Evolutionary conservation across 805 yeast genomes (phyloP).

Genomic region (Geotrichum ghanense): DNA sequence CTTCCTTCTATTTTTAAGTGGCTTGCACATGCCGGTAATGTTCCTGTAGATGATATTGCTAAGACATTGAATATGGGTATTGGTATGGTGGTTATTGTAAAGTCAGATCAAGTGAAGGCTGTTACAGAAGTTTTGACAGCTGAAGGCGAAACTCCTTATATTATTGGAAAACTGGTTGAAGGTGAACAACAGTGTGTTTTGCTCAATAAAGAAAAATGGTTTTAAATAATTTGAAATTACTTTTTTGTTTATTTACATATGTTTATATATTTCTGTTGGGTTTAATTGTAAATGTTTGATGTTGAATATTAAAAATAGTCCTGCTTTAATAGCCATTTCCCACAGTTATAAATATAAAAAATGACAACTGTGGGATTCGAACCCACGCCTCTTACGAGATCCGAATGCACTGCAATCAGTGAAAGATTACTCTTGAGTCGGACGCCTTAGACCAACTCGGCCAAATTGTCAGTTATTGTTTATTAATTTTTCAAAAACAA

Average conservation of each 20-base stretch:
- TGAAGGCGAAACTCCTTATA: conserved; percentile 66
- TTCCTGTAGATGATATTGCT: conserved; percentile 71
- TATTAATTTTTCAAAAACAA: too few relatives aligned
- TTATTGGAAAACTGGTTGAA: conserved; percentile 46
- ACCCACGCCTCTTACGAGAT: conserved; percentile 2
- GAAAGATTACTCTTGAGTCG: conserved; percentile 2
- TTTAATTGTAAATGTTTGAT: too few relatives aligned
- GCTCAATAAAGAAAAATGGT: conserved; percentile 24
- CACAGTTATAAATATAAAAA: too few relatives aligned
- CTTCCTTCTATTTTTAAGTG: conserved; percentile 86
- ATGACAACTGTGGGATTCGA: conserved; percentile 1
- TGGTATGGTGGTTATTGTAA: conserved; percentile 89
- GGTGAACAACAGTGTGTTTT: conserved; percentile 32
- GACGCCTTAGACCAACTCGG: conserved; percentile 2
- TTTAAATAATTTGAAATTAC: conserved; percentile 11
- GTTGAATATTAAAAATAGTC: too few relatives aligned
- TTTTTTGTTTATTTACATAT: background rate
- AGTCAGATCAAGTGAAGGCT: conserved; percentile 48
- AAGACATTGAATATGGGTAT: conserved; percentile 94
- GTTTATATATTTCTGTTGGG: conserved; percentile 1
- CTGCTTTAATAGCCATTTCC: too few relatives aligned
- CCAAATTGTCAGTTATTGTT: conserved; percentile 1
- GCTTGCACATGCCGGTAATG: conserved; percentile 86
- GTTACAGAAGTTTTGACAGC: conserved; percentile 42
- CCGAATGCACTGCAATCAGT: conserved; percentile 1